These are phyloP conservation scores for Auriscalpium microsporum DNA, from an alignment of 768 basidiomycete species.

Conservation along the genomic window DNA sequence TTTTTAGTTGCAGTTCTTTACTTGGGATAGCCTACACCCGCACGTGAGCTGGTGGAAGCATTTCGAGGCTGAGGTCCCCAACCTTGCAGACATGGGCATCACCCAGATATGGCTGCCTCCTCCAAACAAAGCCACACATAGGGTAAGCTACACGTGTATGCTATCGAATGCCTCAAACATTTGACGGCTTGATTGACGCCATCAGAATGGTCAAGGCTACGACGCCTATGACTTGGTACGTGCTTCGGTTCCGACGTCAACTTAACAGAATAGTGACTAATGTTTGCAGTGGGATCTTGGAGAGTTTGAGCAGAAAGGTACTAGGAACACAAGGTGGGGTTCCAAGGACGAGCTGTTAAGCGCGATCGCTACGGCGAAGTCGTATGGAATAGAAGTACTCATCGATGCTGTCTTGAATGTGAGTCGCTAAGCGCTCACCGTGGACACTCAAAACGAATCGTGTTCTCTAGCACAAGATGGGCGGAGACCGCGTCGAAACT, in stretches of 20 bases:
- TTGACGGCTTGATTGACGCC: not conserved
- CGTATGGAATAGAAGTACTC: slow-evolving; percentile 63
- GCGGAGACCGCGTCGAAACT: slow-evolving; percentile 67
- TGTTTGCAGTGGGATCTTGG: slow-evolving; percentile 75
- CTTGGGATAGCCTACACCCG: slow-evolving; percentile 59
- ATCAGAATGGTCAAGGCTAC: slow-evolving; percentile 66
- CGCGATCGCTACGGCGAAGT: slow-evolving; percentile 60
- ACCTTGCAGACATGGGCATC: slow-evolving; percentile 57
- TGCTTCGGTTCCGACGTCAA: not conserved
- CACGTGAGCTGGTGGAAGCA: slow-evolving; percentile 75
- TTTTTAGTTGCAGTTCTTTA: slow-evolving; percentile 71
- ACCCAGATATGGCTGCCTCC: slow-evolving; percentile 83
- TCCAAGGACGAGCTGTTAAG: slow-evolving; percentile 68
- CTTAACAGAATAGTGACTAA: not conserved
- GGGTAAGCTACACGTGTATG: slow-evolving; percentile 28
- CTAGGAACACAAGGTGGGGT: slow-evolving; percentile 76
- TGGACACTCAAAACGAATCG: too few relatives aligned
- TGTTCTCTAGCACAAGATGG: slow-evolving; percentile 62
- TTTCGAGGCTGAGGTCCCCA: slow-evolving; percentile 56
- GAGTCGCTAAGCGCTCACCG: slow-evolving; percentile 5
- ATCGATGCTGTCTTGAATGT: slow-evolving; percentile 91
- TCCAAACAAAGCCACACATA: slow-evolving; percentile 66
- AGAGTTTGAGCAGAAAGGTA: slow-evolving; percentile 73
- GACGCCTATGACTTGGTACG: slow-evolving; percentile 80
- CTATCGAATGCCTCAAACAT: not conserved